phyloP scores from a whole-genome alignment of 495 filamentous ascomycete species.

The Clavariopsis aquatica region DNA sequence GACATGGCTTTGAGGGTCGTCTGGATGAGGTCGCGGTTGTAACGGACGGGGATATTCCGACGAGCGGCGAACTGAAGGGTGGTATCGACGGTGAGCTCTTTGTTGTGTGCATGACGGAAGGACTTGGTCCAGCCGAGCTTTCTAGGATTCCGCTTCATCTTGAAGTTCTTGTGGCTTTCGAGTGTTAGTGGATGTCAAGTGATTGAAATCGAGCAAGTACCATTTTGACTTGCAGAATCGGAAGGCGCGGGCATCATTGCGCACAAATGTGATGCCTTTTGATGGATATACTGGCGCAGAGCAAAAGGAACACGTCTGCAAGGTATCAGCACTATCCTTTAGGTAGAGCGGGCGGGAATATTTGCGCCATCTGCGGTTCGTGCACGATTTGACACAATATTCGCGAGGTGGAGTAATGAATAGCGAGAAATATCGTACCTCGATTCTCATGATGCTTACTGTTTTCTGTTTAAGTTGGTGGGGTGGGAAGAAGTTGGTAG shows the following conservation, averaged over 20 bases:
- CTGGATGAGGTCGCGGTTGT: constrained; percentile 85
- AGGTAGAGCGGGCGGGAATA: neutral
- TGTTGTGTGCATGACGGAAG: constrained; percentile 43
- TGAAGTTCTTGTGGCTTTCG: constrained; percentile 52
- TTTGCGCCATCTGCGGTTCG: no score
- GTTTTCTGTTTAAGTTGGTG: neutral
- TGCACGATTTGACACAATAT: neutral
- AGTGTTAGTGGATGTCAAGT: neutral
- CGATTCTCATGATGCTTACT: constrained; percentile 57
- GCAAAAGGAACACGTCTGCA: constrained; percentile 81
- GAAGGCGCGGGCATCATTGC: constrained; percentile 76
- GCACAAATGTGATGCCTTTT: constrained; percentile 75
- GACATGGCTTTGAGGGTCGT: constrained; percentile 90
- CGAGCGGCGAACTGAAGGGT: constrained; percentile 89
- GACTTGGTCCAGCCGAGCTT: constrained; percentile 54
- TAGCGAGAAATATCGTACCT: constrained; percentile 41
- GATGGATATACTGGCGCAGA: constrained; percentile 51
- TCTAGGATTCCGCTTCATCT: constrained; percentile 91
- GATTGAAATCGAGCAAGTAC: constrained; percentile 63
- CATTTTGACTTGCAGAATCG: constrained; percentile 84
- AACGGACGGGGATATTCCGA: constrained; percentile 91
- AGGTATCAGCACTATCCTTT: neutral
- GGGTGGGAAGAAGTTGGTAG: constrained; percentile 12
- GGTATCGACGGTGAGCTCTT: constrained; percentile 90
- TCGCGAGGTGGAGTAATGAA: neutral